Conservation (phyloP, 257 asterid species). For the Cinchona pubescens region DNA sequence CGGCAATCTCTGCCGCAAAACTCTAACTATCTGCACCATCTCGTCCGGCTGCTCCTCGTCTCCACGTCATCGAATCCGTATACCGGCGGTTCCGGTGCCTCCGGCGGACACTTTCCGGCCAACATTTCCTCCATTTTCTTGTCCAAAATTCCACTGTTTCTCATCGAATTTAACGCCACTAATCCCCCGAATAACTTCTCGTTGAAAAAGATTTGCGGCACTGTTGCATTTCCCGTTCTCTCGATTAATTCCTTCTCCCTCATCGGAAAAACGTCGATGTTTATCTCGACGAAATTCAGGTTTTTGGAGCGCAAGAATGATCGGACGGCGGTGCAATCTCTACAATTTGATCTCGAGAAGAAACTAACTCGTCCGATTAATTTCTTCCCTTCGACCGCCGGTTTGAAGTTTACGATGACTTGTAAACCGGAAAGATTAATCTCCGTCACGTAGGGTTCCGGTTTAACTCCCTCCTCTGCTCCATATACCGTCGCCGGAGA, state of each 20-base stretch:
- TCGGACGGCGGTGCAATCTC: constrained; percentile 83
- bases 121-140: constrained; percentile 66
- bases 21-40: constrained; percentile 55
- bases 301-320: constrained; percentile 51
- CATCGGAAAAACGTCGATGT: constrained; percentile 71
- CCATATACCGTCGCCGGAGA: constrained; percentile 3
- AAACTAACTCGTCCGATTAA: constrained; percentile 64
- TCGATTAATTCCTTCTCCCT: constrained; percentile 67
- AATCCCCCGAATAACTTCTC: constrained; percentile 80
- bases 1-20: constrained; percentile 72
- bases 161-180: constrained; percentile 71
- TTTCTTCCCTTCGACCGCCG: constrained; percentile 32
- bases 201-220: constrained; percentile 83
- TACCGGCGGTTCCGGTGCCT: constrained; percentile 77
- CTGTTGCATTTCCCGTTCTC: constrained; percentile 54
- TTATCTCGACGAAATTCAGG: constrained; percentile 67
- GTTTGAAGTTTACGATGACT: constrained; percentile 47
- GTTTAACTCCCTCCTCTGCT: no score
- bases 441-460: constrained; percentile 49
- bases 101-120: constrained; percentile 70
- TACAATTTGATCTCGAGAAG: constrained; percentile 80
- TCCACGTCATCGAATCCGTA: constrained; percentile 71
- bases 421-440: constrained; percentile 58
- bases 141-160: constrained; percentile 77
- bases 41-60: constrained; percentile 44